These are phyloP conservation scores for Parmelia sp. DNA, from an alignment of 495 filamentous ascomycete genomes.

Conservation along the genomic window DNA sequence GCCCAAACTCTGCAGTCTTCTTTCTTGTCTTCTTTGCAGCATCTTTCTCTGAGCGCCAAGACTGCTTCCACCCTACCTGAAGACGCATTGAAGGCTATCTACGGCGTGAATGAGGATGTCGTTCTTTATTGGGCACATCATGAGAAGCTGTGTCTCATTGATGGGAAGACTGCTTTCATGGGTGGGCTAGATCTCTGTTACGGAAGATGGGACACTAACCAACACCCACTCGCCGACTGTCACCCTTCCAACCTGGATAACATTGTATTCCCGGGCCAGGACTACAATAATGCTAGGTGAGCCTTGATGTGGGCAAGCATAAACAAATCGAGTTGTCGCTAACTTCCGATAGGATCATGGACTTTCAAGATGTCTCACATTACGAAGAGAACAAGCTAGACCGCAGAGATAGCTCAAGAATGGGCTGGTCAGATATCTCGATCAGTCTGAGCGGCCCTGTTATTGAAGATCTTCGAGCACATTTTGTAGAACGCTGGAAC, in stretches of 20 bases:
- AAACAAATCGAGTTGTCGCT: slow-evolving; percentile 12
- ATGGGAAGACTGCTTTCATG: slow-evolving; percentile 82
- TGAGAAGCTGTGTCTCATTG: slow-evolving; percentile 84
- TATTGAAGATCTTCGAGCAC: slow-evolving; percentile 66
- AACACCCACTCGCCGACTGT: slow-evolving; percentile 78
- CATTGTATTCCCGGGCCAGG: slow-evolving; percentile 83
- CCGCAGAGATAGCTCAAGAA: slow-evolving; percentile 69
- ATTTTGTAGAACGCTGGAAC: slow-evolving; percentile 90
- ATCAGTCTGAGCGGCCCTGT: slow-evolving; percentile 74
- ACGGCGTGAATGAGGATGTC: slow-evolving; percentile 71
- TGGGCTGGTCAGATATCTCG: slow-evolving; percentile 79
- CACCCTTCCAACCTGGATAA: slow-evolving; percentile 70
- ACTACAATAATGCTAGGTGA: slow-evolving; percentile 77
- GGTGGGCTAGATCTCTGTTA: slow-evolving; percentile 60
- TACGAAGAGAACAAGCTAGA: slow-evolving; percentile 86
- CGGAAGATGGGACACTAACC: slow-evolving; percentile 57
- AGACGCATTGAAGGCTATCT: slow-evolving; percentile 66
- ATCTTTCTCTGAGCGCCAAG: slow-evolving; percentile 46
- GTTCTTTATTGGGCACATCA: slow-evolving; percentile 95
- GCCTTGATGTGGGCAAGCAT: background rate
- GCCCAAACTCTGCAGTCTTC: slow-evolving; percentile 50
- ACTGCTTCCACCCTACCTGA: slow-evolving; percentile 52
- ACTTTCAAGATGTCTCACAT: slow-evolving; percentile 78
- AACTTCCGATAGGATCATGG: slow-evolving; percentile 51
- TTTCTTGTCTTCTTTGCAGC: slow-evolving; percentile 46